Conservation (phyloP, 1,139 yeast genomes). For the Sugiyamaella castrensis region DNA sequence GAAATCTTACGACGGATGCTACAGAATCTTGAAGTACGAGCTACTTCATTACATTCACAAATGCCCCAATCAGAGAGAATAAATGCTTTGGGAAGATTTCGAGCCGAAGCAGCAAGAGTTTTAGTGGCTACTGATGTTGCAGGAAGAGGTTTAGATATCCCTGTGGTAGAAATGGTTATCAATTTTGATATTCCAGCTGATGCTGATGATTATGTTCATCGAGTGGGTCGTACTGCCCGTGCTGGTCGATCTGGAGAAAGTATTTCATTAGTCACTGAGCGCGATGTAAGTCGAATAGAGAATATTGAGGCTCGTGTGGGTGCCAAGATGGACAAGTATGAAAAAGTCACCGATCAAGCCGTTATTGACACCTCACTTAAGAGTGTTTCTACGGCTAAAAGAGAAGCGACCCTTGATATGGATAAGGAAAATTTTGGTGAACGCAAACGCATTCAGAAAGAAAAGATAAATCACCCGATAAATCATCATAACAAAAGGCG, state of each 20-base stretch:
- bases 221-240: constrained; percentile 99
- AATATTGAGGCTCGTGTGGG: constrained; percentile 85
- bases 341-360: constrained; percentile 66
- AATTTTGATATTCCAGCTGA: constrained; percentile 95
- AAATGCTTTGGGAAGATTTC: constrained; percentile 83
- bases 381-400: constrained; percentile 73
- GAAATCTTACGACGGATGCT: constrained; percentile 78
- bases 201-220: constrained; percentile 92
- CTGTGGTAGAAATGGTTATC: constrained; percentile 81
- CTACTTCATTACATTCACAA: constrained; percentile 89
- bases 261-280: constrained; percentile 74
- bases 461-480: not conserved
- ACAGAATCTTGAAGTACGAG: constrained; percentile 68
- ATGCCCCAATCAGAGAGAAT: constrained; percentile 92
- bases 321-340: constrained; percentile 70
- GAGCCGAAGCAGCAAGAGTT: constrained; percentile 91
- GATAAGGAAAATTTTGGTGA: constrained; percentile 88
- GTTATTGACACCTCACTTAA: constrained; percentile 67
- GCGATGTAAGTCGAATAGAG: constrained; percentile 75
- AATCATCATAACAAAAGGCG: not conserved
- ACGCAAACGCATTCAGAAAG: constrained; percentile 16
- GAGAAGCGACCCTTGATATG: constrained; percentile 92
- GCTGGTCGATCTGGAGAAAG: constrained; percentile 82
- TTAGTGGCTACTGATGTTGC: constrained; percentile 96
- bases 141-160: constrained; percentile 95